These are phyloP conservation scores for Phaeodactylum tricornutum DNA, from an alignment of 108 stramenopile species.

Conservation along the genomic window DNA sequence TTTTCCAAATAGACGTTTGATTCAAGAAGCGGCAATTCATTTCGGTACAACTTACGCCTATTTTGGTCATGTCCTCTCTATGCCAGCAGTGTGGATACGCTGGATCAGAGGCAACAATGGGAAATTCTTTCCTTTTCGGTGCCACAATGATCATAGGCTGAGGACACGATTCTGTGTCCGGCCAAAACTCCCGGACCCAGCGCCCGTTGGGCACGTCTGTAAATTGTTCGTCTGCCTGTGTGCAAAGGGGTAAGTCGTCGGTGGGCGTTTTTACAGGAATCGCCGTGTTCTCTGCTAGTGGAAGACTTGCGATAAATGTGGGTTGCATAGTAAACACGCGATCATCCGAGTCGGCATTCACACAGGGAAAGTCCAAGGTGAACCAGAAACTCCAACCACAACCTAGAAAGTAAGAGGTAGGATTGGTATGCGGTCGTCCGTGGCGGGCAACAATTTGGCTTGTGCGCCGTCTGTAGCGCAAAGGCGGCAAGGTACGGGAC, in stretches of 20 bases:
- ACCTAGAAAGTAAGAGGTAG: conserved; percentile 7
- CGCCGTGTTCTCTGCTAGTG: neutral
- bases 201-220: conserved; percentile 2
- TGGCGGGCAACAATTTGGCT: neutral
- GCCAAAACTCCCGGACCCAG: neutral
- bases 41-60: conserved; percentile 16
- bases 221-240: neutral
- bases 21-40: conserved; percentile 8
- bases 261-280: neutral
- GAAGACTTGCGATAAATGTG: neutral
- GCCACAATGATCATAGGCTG: neutral
- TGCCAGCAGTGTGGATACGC: conserved; percentile 23
- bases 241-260: conserved; percentile 2
- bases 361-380: conserved; percentile 12
- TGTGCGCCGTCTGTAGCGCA: neutral
- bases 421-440: neutral
- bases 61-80: conserved; percentile 21
- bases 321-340: neutral
- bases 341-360: conserved; percentile 6
- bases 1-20: conserved; percentile 10
- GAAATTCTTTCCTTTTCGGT: neutral
- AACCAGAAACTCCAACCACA: conserved; percentile 27
- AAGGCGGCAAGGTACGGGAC: neutral
- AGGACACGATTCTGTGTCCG: neutral
- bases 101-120: neutral